Percentiles rank a stretch among this genome's conserved stretches.
phyloP scores from a whole-genome alignment of 768 basidiomycete genomes.

The Strobilomyces dryophilus region DNA sequence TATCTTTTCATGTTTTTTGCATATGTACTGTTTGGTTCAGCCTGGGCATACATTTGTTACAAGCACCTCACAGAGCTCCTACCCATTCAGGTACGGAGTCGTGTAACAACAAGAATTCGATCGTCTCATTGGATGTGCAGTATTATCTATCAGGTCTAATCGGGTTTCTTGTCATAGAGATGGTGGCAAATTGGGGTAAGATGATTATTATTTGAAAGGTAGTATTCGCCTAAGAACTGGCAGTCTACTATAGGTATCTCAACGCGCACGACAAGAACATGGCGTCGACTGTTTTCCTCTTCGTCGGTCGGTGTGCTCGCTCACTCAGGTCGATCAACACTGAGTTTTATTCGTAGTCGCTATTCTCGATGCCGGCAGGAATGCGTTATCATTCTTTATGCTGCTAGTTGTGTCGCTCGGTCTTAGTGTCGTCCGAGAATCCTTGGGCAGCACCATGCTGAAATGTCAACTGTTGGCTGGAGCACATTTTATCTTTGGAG shows the following conservation, averaged over 20 bases:
- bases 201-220: neutral
- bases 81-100: conserved; percentile 70
- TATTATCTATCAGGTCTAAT: conserved; percentile 90
- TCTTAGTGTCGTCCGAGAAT: conserved; percentile 86
- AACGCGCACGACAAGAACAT: conserved; percentile 78
- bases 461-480: conserved; percentile 77
- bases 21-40: conserved; percentile 63
- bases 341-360: conserved; percentile 53
- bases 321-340: neutral
- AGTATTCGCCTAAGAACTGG: conserved; percentile 4
- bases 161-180: conserved; percentile 85
- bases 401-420: conserved; percentile 90
- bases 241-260: conserved; percentile 91
- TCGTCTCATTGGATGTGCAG: conserved; percentile 34
- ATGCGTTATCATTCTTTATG: conserved; percentile 94
- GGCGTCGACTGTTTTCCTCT: conserved; percentile 83
- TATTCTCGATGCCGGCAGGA: conserved; percentile 92
- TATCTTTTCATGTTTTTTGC: conserved; percentile 80
- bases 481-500: conserved; percentile 91
- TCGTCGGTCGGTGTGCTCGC: conserved; percentile 63
- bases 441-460: conserved; percentile 79
- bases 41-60: conserved; percentile 85
- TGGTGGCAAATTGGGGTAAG: conserved; percentile 87
- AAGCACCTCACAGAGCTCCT: conserved; percentile 78
- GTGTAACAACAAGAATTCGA: neutral